Percentiles rank a stretch among this genome's conserved stretches.
These are phyloP conservation scores for Mycena kentingensis DNA, from an alignment of 768 basidiomycete species.

Conservation along the genomic window DNA sequence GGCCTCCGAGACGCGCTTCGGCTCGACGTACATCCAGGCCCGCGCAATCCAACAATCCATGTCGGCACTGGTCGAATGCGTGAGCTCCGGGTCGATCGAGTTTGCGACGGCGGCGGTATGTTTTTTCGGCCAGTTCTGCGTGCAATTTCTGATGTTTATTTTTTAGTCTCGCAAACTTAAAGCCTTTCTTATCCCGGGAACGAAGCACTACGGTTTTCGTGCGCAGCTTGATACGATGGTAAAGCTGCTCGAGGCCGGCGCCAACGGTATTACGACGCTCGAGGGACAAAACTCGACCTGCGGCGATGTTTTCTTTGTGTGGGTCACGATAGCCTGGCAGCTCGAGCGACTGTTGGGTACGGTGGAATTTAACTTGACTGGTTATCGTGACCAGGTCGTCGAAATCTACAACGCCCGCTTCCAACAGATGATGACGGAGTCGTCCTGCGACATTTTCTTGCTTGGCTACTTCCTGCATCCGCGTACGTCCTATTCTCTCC, in stretches of 20 bases:
- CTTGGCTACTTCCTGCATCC: conserved; percentile 34
- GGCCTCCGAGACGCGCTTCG: conserved; percentile 29
- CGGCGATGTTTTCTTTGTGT: conserved; percentile 32
- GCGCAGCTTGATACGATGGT: conserved; percentile 19
- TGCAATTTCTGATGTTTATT: background rate
- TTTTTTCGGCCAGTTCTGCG: background rate
- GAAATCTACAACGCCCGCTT: conserved; percentile 30
- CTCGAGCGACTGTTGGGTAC: conserved; percentile 25
- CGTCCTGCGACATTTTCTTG: conserved; percentile 28
- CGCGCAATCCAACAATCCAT: conserved; percentile 27
- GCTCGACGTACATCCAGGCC: conserved; percentile 28
- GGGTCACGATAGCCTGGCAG: conserved; percentile 32
- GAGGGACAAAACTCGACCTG: conserved; percentile 32
- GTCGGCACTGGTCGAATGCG: conserved; percentile 24
- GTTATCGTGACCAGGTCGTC: conserved; percentile 18
- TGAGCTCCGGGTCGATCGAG: conserved; percentile 15
- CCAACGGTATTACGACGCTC: conserved; percentile 28
- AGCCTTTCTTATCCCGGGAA: conserved; percentile 23
- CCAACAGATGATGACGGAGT: conserved; percentile 35
- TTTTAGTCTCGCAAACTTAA: conserved; percentile 26
- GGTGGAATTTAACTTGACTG: conserved; percentile 2
- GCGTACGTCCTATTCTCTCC: conserved; percentile 15
- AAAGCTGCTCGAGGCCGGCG: conserved; percentile 22
- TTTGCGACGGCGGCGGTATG: conserved; percentile 30
- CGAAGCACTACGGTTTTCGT: conserved; percentile 23